phyloP scores from a whole-genome alignment of 768 basidiomycete species.

The Suillus cothurnatus region DNA sequence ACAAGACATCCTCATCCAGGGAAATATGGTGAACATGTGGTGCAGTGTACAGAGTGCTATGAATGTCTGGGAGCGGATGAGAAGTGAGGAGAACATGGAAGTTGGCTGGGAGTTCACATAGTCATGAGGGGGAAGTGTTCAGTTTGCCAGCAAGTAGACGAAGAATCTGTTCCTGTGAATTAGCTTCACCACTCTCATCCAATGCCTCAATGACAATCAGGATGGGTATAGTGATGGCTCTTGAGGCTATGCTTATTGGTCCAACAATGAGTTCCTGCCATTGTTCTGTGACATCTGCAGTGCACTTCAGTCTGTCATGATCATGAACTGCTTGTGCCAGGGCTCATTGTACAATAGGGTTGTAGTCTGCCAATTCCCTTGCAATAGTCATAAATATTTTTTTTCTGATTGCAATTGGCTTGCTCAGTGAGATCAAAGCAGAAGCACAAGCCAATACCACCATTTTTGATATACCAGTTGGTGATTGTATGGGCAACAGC shows the following conservation, averaged over 20 bases:
- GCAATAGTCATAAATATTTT: slow-evolving; percentile 9
- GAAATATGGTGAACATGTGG: background rate
- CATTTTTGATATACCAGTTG: no score
- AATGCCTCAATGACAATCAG: slow-evolving; percentile 29
- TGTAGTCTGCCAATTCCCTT: background rate
- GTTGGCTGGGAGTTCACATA: slow-evolving; percentile 5
- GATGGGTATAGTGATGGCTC: slow-evolving; percentile 19
- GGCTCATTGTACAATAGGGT: background rate
- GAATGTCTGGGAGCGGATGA: slow-evolving; percentile 10
- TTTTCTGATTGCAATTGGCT: background rate
- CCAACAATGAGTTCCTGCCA: slow-evolving; percentile 20
- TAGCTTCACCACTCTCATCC: slow-evolving; percentile 17
- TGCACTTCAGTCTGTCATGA: background rate
- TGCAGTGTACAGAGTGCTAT: slow-evolving; percentile 7
- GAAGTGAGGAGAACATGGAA: slow-evolving; percentile 20
- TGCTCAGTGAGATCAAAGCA: no score
- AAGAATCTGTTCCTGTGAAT: slow-evolving; percentile 16
- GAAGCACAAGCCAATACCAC: no score
- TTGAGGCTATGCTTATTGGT: slow-evolving; percentile 6
- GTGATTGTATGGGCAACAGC: background rate
- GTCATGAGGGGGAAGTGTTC: background rate
- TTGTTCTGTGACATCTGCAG: slow-evolving; percentile 2
- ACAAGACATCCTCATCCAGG: slow-evolving; percentile 5
- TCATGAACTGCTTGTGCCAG: background rate
- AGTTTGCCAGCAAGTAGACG: background rate